Base-by-base conservation (phyloP, 1,284 basidiomycete species). In the Puccinia horiana region DNA sequence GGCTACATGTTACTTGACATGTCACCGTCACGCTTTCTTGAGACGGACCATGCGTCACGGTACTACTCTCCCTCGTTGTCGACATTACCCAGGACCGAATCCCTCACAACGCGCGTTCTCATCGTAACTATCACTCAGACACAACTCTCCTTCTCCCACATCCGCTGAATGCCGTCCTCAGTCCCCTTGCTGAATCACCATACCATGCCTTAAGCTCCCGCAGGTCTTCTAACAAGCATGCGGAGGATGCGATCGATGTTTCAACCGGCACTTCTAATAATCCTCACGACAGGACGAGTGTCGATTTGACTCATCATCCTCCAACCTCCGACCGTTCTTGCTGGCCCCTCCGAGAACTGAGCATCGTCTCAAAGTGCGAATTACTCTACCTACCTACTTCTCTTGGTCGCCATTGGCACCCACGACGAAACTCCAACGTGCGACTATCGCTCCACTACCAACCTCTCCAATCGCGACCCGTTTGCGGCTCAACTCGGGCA, bases 401-500 rank as follows among this genome's bases (percentile, higher is more conserved):
- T 35, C 78, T 61, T 81, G 54, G 74, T 42, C 74, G 3, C 54
- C 74, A 8, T 42, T 58, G 5, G 20, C 18, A 58, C 40, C 37
- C 32, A 26, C 44, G 56, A 76, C 56, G 54, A 76, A 32, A 42
- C 9, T 23, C 18, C 47, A 56, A 37, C 18, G 6, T 18, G 61
- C n/a, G 20, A 26, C 29, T n/a, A 74, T 42, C 54, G 56, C 8
- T 44, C 26, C 14, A 16, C 35, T 47, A 37, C 3, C 29, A 32
- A 6, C 12, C 8, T 11, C 32, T 32, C 32, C 5, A n/a, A 23
- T n/a, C 52, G 20, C 12, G 56, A 76, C 11, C 42, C 42, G 6
- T 29, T 76, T 23, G 56, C 74, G 35, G 37, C 74, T 40, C 49
- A 76, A 40, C 74, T 76, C 18, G 61, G 74, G 74, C 52, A 76